Evolutionary conservation across 495 filamentous ascomycete genomes (phyloP), one percentile per base, ranked within the genome.

Genomic region (Bombardia bombarda): DNA sequence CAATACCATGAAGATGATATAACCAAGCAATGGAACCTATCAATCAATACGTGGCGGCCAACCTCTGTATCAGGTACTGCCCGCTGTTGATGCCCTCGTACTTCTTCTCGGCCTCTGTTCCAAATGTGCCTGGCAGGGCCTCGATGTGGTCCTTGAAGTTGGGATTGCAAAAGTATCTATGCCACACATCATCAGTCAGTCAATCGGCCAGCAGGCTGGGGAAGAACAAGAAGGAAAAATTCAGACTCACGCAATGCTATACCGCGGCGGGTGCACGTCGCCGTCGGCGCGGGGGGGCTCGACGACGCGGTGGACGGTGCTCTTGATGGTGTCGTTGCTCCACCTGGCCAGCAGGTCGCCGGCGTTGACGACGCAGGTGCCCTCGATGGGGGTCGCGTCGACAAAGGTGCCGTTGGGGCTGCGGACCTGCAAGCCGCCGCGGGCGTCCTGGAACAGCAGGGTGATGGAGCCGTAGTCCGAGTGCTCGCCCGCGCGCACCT

Each of bases 391-490:
- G 22, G 74, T 84, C 14, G 85, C 90, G 53, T 94, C 79, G 14
- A 95, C 77, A 58, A 88, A 97, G 0, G 70, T 79, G 0, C 86
- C 85, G 22, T 75, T 77, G 0, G 87, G 86, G 28, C 77, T 82
- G 55, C 79, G 76, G 8, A 95, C 89, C 63, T 97, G 89, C 43
- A 96, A 56, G 0, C 90, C 90, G 1, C 90, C 90, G 19, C 78
- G 66, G 28, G 67, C 50, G 65, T 95, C 90, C 59, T 97, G 90
- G 65, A 97, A 96, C 14, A 97, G 73, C 24, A 95, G 64, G 1
- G 90, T 95, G 48, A 95, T 75, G 0, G 78, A 85, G 2, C 89
- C 90, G 53, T 95, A 95, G 53, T 96, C 90, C 14, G 80, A 86
- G 56, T 96, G 90, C 24, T 80, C 84, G 0, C 88, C 90, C 0